Evolutionary conservation across 2,329 filamentous ascomycete species (phyloP).

Genomic region (Scleromitrula shiraiana): DNA sequence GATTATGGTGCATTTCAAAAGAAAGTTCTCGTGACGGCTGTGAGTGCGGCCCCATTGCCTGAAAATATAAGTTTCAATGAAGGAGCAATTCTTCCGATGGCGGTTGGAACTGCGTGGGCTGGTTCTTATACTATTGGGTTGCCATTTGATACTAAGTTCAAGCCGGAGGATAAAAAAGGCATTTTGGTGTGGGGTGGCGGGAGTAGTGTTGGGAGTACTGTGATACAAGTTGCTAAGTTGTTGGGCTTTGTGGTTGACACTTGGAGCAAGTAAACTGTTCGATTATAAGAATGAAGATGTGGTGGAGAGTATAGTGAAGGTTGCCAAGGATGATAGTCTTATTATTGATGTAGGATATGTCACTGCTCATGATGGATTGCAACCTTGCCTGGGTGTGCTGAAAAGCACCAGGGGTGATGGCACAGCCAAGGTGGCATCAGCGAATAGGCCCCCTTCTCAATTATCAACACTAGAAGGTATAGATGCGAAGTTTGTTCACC

Average conservation of each 20-base stretch:
- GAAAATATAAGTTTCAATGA: conserved; percentile 26
- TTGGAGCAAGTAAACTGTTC: conserved; percentile 15
- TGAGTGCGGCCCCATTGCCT: conserved; percentile 23
- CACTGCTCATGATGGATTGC: conserved; percentile 1
- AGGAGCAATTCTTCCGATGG: conserved; percentile 31
- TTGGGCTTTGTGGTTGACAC: conserved; percentile 33
- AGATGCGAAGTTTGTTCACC: conserved; percentile 30
- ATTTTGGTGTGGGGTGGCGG: conserved; percentile 25
- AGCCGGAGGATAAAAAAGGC: conserved; percentile 7
- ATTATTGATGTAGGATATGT: conserved; percentile 7
- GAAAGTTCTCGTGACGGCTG: conserved; percentile 21
- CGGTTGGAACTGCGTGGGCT: conserved; percentile 28
- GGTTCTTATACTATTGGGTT: conserved; percentile 25
- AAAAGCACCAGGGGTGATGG: conserved; percentile 42
- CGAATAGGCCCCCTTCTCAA: conserved; percentile 47
- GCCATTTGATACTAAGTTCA: conserved; percentile 3
- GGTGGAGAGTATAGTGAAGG: conserved; percentile 25
- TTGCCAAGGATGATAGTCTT: conserved; percentile 11
- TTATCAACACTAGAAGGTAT: neutral
- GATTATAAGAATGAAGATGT: conserved; percentile 15
- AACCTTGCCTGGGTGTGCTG: conserved; percentile 43
- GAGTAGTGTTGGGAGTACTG: conserved; percentile 22
- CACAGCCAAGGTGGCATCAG: conserved; percentile 40
- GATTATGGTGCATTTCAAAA: conserved; percentile 28
- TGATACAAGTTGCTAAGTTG: conserved; percentile 36